These are phyloP conservation scores for Tolypocladium pustulatum DNA, from an alignment of 2,329 filamentous ascomycete species.

Conservation along the genomic window DNA sequence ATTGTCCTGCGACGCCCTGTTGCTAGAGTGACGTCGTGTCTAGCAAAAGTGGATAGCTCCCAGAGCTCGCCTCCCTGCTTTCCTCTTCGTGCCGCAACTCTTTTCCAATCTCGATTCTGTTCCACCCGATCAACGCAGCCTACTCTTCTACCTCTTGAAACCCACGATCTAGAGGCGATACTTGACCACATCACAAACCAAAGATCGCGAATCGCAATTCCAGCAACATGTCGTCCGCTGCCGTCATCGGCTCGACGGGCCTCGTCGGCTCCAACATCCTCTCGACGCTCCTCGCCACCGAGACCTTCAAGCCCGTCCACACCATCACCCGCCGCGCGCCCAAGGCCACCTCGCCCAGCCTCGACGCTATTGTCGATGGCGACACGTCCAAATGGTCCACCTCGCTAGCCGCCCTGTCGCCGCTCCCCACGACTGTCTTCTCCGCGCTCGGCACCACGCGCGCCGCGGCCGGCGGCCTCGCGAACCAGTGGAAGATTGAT, in stretches of 20 bases:
- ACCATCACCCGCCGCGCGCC: conserved; percentile 60
- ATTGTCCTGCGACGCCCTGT: neutral
- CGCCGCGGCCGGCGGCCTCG: conserved; percentile 61
- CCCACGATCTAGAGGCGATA: neutral
- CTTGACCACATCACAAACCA: neutral
- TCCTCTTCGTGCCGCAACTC: neutral
- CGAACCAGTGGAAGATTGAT: conserved; percentile 79
- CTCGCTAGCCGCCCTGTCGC: conserved; percentile 43
- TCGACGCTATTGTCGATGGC: conserved; percentile 49
- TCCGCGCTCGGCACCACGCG: conserved; percentile 74
- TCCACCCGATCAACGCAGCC: neutral
- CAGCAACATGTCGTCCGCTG: conserved; percentile 28
- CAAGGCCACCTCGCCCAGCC: conserved; percentile 43
- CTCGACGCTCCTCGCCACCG: conserved; percentile 44
- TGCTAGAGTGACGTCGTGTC: neutral
- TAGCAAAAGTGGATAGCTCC: neutral
- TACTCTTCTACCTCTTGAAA: neutral
- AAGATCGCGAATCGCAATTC: neutral
- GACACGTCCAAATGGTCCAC: conserved; percentile 61
- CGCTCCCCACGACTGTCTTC: conserved; percentile 56
- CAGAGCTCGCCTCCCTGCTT: neutral
- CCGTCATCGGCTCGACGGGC: conserved; percentile 55
- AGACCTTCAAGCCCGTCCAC: conserved; percentile 41
- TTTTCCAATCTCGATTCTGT: neutral
- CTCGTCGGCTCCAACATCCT: conserved; percentile 68